A percentile compares a stretch with the other conserved stretches of the same genome.
phyloP scores from a whole-genome alignment of 169 alveolate genomes.

The Blepharisma undulans region DNA sequence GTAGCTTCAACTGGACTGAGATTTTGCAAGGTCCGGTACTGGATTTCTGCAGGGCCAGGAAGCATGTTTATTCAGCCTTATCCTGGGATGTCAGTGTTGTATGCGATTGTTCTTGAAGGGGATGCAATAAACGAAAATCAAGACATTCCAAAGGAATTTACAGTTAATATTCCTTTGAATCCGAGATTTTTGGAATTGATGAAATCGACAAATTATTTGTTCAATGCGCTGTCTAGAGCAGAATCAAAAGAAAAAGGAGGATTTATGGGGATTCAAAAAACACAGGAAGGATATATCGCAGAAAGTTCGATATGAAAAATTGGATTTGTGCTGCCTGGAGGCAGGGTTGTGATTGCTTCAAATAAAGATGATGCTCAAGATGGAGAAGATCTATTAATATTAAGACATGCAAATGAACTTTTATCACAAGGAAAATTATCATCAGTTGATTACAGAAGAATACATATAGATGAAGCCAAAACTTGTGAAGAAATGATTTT shows the following conservation, averaged over 20 bases:
- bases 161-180: conserved; percentile 12
- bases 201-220: conserved; percentile 13
- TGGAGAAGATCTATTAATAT: neutral
- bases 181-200: neutral
- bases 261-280: conserved; percentile 12
- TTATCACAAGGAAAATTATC: neutral
- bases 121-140: neutral
- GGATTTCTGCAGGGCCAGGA: conserved; percentile 39
- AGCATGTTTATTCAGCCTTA: conserved; percentile 18
- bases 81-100: neutral
- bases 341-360: conserved; percentile 32
- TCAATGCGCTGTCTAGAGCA: conserved; percentile 7
- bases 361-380: conserved; percentile 28
- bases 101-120: neutral
- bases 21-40: neutral
- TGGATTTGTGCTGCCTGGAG: conserved; percentile 5
- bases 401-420: neutral
- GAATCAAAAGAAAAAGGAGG: conserved; percentile 39
- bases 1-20: conserved; percentile 5
- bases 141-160: neutral
- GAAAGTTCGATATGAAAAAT: conserved; percentile 13
- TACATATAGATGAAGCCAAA: conserved; percentile 26
- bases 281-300: conserved; percentile 16
- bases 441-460: neutral
- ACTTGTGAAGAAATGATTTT: conserved; percentile 16